Percentiles rank a stretch among this genome's conserved stretches.
These are phyloP conservation scores for Malassezia dermatis DNA, from an alignment of 1,284 basidiomycete species.

Conservation along the genomic window DNA sequence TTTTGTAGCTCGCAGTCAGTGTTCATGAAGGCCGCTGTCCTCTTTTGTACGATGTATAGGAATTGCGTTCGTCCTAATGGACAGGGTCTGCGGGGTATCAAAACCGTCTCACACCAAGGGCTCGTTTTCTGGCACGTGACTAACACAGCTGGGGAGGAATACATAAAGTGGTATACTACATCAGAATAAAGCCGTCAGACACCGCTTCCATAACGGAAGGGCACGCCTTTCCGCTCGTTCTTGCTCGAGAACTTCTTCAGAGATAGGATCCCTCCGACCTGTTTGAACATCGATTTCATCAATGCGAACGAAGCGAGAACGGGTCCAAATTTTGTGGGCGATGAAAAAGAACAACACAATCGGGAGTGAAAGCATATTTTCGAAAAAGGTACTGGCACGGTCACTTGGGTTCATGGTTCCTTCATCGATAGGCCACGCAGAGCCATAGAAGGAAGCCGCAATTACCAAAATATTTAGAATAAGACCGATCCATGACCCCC, in stretches of 20 bases:
- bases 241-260: conserved; percentile 34
- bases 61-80: not conserved
- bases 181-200: not conserved
- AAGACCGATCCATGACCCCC: conserved; percentile 50
- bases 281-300: conserved; percentile 35
- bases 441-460: conserved; percentile 25
- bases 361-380: conserved; percentile 49
- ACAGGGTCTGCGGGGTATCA: not conserved
- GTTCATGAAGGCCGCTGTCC: not conserved
- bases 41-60: not conserved
- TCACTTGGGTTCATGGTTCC: conserved; percentile 26
- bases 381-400: conserved; percentile 51
- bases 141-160: not conserved
- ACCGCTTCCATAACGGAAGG: not conserved
- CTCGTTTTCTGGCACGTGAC: not conserved
- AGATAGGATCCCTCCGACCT: conserved; percentile 27
- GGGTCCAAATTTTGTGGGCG: conserved; percentile 27
- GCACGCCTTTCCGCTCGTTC: conserved; percentile 35
- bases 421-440: conserved; percentile 38
- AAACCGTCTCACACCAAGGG: not conserved
- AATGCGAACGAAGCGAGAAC: conserved; percentile 22
- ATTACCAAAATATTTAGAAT: conserved; percentile 36
- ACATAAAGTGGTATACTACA: not conserved
- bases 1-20: not conserved
- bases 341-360: conserved; percentile 33